Evolutionary conservation across 441 rosid genomes (phyloP), one percentile per base, ranked within the genome.

Genomic region (Populus hybrid): DNA sequence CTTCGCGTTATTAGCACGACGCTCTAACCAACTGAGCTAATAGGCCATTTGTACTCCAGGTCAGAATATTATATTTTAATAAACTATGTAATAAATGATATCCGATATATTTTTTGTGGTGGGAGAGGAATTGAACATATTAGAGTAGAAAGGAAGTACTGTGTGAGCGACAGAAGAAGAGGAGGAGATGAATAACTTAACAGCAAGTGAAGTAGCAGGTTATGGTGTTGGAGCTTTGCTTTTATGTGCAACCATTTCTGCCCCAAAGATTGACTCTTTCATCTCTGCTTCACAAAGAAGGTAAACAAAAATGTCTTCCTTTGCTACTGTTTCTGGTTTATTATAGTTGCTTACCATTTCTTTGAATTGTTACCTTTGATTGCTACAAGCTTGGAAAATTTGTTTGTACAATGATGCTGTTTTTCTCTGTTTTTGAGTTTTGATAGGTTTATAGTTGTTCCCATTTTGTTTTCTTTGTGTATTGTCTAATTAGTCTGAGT

Each of bases 11-110:
- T 89, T 89, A 91, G 93, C 92, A 89, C 88, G 85, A 88, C 91
- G 88, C 92, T 93, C 92, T 93, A 90, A 90, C 93, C 97, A 88
- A 8, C 92, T 89, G 89, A 90, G 92, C 92, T 90, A 90, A 88
- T 86, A 85, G 89, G 90, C 89, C 92, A 46, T 46, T 46, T 14
- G 19, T 0, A 1, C 1, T 0, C 19, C 12, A 9, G 42, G 12
- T 9, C 12, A 38, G 12, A 38, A 38, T 38, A 38, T 38, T 0
- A 0, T 38, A 0, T 9, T 2, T 2, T 38, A 38, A 38, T 38
- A 38, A 0, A 9, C 2, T 38, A 9, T 0, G 0, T 9, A 38
- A 9, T 2, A 38, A 38, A 2, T 38, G 42, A 38, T 38, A 38
- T 38, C 42, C 42, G 42, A 38, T 38, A 40, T 40, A 40, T 40